Conservation (phyloP, 768 basidiomycete genomes). For the Trametes cingulata region DNA sequence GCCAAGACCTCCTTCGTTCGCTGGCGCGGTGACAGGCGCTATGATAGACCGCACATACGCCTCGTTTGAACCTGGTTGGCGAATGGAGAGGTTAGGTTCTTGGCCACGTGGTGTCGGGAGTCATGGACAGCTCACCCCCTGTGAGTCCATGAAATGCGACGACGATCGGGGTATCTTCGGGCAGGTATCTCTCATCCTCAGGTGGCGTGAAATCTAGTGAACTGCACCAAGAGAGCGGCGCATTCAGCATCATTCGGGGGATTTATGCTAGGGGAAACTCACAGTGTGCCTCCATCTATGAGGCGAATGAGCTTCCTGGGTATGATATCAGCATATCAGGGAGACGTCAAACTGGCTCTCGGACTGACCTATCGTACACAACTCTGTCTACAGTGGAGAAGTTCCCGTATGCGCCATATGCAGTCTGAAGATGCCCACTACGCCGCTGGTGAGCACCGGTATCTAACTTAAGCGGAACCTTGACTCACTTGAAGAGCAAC, state of each 20-base stretch:
- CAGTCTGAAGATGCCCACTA: constrained; percentile 65
- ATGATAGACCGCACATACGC: constrained; percentile 85
- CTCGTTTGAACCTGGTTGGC: constrained; percentile 75
- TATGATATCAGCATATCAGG: neutral
- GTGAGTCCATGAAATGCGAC: constrained; percentile 52
- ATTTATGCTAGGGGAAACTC: constrained; percentile 25
- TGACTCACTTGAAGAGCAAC: constrained; percentile 32
- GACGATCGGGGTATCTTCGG: constrained; percentile 48
- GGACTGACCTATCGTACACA: constrained; percentile 51
- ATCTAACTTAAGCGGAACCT: neutral
- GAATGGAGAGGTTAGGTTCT: too few species aligned
- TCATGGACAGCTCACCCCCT: constrained; percentile 37
- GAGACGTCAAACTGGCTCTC: neutral
- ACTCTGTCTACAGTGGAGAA: constrained; percentile 59
- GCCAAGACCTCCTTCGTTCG: constrained; percentile 78
- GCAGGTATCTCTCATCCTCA: constrained; percentile 24
- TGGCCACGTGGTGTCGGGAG: neutral
- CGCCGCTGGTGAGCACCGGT: neutral
- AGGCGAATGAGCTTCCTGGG: constrained; percentile 49
- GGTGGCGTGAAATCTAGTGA: constrained; percentile 64
- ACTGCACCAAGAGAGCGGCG: constrained; percentile 33
- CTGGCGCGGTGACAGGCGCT: constrained; percentile 64
- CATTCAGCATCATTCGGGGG: neutral
- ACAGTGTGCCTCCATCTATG: constrained; percentile 67
- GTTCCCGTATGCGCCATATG: constrained; percentile 58